phyloP scores from a whole-genome alignment of 345 rosid genomes.

The Acer yangbiense region DNA sequence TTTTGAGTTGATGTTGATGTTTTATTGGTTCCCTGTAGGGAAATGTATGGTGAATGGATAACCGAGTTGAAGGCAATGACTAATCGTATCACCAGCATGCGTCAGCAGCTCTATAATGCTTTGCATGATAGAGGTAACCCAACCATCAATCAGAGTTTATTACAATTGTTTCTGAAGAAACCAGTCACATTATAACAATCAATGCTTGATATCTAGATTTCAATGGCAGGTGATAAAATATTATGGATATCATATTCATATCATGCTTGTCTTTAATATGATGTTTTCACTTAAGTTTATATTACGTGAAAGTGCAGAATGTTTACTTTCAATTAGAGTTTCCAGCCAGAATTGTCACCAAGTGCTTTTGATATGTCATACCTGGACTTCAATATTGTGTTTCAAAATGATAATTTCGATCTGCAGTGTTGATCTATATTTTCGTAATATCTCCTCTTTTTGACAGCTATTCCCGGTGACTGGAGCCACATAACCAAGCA shows the following conservation, averaged over 20 bases:
- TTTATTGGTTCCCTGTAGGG: conserved; percentile 27
- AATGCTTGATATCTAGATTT: background rate
- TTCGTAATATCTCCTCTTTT: background rate
- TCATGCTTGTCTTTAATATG: background rate
- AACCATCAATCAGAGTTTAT: background rate
- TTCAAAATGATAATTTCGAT: background rate
- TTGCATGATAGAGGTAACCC: conserved; percentile 45
- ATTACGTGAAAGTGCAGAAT: no score
- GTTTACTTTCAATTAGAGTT: background rate
- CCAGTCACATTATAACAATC: background rate
- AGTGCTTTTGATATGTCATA: background rate
- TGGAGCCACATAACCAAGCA: conserved; percentile 61
- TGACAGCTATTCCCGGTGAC: conserved; percentile 58
- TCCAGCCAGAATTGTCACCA: background rate
- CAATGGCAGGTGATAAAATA: background rate
- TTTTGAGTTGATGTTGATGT: background rate
- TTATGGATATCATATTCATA: no score
- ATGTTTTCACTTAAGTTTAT: background rate
- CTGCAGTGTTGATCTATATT: background rate
- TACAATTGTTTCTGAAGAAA: background rate
- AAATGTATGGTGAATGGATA: conserved; percentile 46
- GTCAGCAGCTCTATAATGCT: conserved; percentile 42
- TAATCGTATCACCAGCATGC: conserved; percentile 43
- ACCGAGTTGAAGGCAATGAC: conserved; percentile 50
- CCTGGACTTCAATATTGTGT: background rate